Evolutionary conservation across 2,329 filamentous ascomycete species (phyloP).

Genomic region (Trichoderma sp.): DNA sequence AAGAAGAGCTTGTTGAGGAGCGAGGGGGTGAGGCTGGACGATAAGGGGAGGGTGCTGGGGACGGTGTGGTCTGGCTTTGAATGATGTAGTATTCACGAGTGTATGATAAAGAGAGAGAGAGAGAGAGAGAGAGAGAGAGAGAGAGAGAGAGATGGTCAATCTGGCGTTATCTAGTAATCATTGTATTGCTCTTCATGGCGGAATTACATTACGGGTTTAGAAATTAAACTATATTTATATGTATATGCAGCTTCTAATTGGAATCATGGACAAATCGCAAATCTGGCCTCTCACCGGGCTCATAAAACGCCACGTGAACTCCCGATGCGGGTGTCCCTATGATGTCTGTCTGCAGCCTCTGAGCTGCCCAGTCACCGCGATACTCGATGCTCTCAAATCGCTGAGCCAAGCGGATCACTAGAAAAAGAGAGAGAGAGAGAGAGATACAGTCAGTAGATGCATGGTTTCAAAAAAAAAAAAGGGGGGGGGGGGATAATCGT

Average conservation of each 20-base stretch:
- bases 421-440: background rate
- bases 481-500: background rate
- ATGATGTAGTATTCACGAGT: background rate
- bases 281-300: conserved; percentile 19
- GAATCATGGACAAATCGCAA: background rate
- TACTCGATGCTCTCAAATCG: conserved; percentile 55
- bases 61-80: conserved; percentile 46
- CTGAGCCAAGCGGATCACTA: conserved; percentile 51
- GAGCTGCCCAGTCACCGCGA: conserved; percentile 41
- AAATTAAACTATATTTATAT: background rate
- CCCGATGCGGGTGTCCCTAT: conserved; percentile 41
- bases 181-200: background rate
- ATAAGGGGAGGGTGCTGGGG: conserved; percentile 56
- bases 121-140: background rate
- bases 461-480: background rate
- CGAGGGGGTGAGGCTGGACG: conserved; percentile 65
- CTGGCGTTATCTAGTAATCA: background rate
- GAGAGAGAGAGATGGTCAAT: background rate
- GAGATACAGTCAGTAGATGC: background rate
- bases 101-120: background rate
- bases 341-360: conserved; percentile 40
- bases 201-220: background rate
- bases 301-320: conserved; percentile 37
- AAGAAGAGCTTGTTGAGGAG: conserved; percentile 59
- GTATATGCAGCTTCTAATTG: background rate